These are phyloP conservation scores for Cryptosporidium muris DNA, from an alignment of 169 alveolate species.

Conservation along the genomic window DNA sequence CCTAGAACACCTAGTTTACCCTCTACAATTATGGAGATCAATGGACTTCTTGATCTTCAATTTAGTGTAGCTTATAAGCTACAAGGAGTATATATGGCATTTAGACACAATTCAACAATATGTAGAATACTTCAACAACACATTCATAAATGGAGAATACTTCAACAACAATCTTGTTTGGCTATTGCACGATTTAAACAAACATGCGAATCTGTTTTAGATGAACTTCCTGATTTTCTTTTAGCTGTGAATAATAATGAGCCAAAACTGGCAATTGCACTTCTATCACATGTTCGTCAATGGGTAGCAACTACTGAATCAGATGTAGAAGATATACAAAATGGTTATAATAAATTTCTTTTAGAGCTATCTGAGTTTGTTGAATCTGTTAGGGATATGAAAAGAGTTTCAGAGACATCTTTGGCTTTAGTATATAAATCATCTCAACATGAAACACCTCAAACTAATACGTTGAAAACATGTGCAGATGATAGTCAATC, in stretches of 20 bases:
- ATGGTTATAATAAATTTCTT: constrained; percentile 41
- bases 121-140: constrained; percentile 54
- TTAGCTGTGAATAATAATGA: constrained; percentile 66
- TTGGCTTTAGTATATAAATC: background rate
- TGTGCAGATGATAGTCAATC: background rate
- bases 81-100: constrained; percentile 63
- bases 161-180: constrained; percentile 51
- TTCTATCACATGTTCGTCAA: constrained; percentile 36
- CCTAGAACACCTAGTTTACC: constrained; percentile 6
- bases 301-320: constrained; percentile 44
- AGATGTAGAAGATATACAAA: constrained; percentile 55
- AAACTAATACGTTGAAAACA: background rate
- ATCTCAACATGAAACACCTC: background rate
- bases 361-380: constrained; percentile 55
- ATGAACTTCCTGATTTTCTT: constrained; percentile 67
- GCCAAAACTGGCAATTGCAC: constrained; percentile 62
- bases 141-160: constrained; percentile 62
- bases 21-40: constrained; percentile 59
- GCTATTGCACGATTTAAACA: constrained; percentile 65
- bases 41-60: constrained; percentile 45
- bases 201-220: constrained; percentile 67
- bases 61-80: constrained; percentile 59
- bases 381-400: constrained; percentile 55
- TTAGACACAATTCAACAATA: constrained; percentile 59
- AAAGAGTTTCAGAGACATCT: constrained; percentile 43